Evolutionary conservation across 129 eudicot species (phyloP), one percentile per base, ranked within the genome.

Genomic region (Silybum marianum): DNA sequence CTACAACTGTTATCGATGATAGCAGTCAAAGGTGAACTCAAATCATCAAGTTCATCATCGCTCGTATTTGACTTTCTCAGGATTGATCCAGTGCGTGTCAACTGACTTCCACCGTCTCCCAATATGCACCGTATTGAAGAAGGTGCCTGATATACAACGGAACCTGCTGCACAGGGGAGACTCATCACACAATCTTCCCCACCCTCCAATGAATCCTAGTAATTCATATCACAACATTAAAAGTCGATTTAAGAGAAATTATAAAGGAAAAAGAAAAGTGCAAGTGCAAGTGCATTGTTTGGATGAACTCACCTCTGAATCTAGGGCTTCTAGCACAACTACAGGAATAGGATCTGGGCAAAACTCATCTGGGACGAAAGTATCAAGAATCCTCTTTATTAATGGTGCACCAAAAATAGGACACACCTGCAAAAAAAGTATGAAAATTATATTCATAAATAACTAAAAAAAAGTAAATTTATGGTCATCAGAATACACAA

Each of bases 361-460:
- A 77, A 92, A 95, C 89, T 95, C 99, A 85, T 95, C 99, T 0
- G 97, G 99, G 77, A 89, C 78, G 46, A 95, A 95, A 69, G 72
- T 78, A 78, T 88, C 83, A 9, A 95, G 90, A 38, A 95, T 85
- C 89, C 91, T 87, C 82, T 86, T 89, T 77, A 95, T 90, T 68
- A 95, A 44, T 9, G 84, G 84, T 81, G 92, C 80, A 34, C 95
- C 93, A 84, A 95, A 87, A 65, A 85, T 69, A 73, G 99, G 97
- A 74, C 99, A 95, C 73, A 94, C 96, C 98, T 94, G 83, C 69
- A 82, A 75, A 58, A 48, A 25, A 3, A 25, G 8, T 9, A 65
- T 19, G 24, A 71, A 74, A 21, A 1, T 76, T 69, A 24, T 12
- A n/a, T 60, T 75, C 24, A 34, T 48, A 36, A 69, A 74, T 12